Percentiles rank a stretch among this genome's conserved stretches.
phyloP scores from a whole-genome alignment of 108 stramenopile species.

The Mayamaea pseudoterrestris region DNA sequence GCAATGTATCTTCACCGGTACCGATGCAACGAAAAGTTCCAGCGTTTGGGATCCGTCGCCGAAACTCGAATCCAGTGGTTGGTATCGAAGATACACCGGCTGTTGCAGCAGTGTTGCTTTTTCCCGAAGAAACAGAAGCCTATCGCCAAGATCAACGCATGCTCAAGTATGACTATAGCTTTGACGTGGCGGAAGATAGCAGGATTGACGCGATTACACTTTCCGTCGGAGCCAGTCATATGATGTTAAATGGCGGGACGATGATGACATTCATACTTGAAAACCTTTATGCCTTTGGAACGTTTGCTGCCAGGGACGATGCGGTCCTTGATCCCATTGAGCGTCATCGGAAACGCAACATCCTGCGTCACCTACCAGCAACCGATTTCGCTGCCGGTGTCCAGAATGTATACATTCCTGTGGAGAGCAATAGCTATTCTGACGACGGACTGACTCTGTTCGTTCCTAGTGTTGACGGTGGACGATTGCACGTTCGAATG shows the following conservation, averaged over 20 bases:
- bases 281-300: conserved; percentile 69
- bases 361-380: conserved; percentile 77
- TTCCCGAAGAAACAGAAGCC: conserved; percentile 43
- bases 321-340: conserved; percentile 66
- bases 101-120: conserved; percentile 59
- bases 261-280: conserved; percentile 74
- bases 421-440: conserved; percentile 60
- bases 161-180: conserved; percentile 71
- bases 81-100: conserved; percentile 34
- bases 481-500: conserved; percentile 51
- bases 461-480: conserved; percentile 68
- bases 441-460: conserved; percentile 74
- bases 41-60: not conserved
- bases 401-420: conserved; percentile 69
- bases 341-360: conserved; percentile 54
- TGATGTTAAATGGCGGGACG: conserved; percentile 76
- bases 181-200: conserved; percentile 65
- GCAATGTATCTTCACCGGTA: not conserved
- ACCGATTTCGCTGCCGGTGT: conserved; percentile 71
- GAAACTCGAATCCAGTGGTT: not conserved
- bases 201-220: conserved; percentile 65
- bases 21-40: not conserved
- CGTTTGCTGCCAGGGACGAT: conserved; percentile 61
- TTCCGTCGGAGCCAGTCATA: conserved; percentile 70
- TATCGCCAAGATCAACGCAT: conserved; percentile 28